These are phyloP conservation scores for Fennellomyces sp. DNA, from an alignment of 371 early-diverging fungal species.

Conservation along the genomic window DNA sequence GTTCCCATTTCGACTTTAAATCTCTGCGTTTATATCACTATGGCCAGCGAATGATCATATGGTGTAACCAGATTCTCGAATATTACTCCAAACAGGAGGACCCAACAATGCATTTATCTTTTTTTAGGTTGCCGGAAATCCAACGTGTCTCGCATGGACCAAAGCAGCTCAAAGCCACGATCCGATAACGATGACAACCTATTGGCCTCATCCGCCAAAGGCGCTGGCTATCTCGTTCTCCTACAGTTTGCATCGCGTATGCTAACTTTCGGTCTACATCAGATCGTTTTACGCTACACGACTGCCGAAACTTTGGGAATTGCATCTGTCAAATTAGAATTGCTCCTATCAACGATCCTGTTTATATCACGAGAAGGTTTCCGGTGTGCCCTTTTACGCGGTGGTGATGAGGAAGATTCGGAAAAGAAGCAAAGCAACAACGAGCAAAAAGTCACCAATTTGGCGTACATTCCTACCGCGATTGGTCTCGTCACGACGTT, in stretches of 20 bases:
- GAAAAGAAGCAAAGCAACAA: constrained; percentile 1
- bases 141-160: not conserved
- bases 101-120: not conserved
- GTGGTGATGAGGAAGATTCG: constrained; percentile 20
- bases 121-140: not conserved
- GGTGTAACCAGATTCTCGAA: too few species aligned
- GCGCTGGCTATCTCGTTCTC: constrained; percentile 76
- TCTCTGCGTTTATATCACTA: too few species aligned
- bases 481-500: constrained; percentile 61
- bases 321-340: constrained; percentile 85
- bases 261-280: constrained; percentile 81
- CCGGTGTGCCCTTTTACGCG: constrained; percentile 77
- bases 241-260: constrained; percentile 82
- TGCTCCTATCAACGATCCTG: constrained; percentile 82
- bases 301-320: constrained; percentile 79
- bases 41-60: too few species aligned
- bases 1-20: too few species aligned
- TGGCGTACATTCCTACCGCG: constrained; percentile 73
- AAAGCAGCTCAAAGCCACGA: not conserved
- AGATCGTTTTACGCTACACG: constrained; percentile 71
- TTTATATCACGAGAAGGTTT: constrained; percentile 93
- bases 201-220: constrained; percentile 59
- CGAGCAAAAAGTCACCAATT: constrained; percentile 73
- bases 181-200: constrained; percentile 17
- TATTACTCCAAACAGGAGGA: not conserved